Base-by-base conservation (phyloP, 2,329 filamentous ascomycete genomes). In the Beauveria scarabaeidicola region DNA sequence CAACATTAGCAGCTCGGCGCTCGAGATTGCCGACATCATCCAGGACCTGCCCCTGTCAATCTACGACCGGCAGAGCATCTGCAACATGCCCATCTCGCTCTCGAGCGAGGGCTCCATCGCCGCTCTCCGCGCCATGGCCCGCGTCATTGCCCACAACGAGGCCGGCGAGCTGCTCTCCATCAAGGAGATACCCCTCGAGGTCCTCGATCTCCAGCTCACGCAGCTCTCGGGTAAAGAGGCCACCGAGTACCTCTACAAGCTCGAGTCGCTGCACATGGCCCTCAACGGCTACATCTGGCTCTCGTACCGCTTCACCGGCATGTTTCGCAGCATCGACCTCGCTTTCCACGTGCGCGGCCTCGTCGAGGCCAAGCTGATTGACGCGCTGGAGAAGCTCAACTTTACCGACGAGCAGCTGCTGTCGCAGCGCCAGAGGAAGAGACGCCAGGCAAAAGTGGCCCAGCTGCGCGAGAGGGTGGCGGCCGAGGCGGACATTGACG, bases 211-310 rank as follows among this genome's bases (percentile, higher is more conserved):
- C 1, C 80, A 88, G 51, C 61, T 75, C 27, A 65, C 71, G 2
- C 63, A 72, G 8, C 71, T 66, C 27, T 67, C 74, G 0, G 70
- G 73, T 0, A 70, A 70, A 1, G 47, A 27, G 11, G 70, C 72
- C 15, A 74, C 80, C 57, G 70, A 76, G 0, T 90, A 91, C 64
- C 78, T 99, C 11, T 76, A 77, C 58, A 74, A 78, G 9, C 77
- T 97, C 21, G 94, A 99, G 71, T 72, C 76, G 3, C 78, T 99
- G 17, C 94, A 99, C 75, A 89, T 90, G 67, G 79, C 84, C 29
- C 77, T 99, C 41, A 90, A 93, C 48, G 76, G 92, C 51, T 99
- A 97, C 69, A 80, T 96, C 2, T 99, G 94, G 94, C 79, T 99
- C 17, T 93, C 89, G 66, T 97, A 93, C 73, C 87, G 93, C 7